Evolutionary conservation across 2,329 filamentous ascomycete species (phyloP).

Genomic region (Fusarium virguliforme): DNA sequence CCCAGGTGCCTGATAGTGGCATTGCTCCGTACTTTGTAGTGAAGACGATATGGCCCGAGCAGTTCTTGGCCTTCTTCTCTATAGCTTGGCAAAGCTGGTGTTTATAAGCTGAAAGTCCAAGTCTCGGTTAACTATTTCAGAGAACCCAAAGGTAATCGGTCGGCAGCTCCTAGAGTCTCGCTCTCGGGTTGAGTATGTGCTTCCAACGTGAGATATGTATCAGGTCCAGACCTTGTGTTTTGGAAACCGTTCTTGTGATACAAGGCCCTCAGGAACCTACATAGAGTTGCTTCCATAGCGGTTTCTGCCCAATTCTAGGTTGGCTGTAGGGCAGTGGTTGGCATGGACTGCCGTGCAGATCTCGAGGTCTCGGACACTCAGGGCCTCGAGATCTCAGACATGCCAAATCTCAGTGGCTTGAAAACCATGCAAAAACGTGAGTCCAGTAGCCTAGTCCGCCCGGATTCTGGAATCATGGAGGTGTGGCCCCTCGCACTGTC

Average conservation of each 20-base stretch:
- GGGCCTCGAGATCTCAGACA: constrained; percentile 2
- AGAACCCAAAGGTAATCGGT: background rate
- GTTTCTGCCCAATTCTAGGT: background rate
- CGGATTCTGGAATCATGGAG: constrained; percentile 11
- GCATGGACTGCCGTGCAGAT: constrained; percentile 1
- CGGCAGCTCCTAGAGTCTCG: constrained; percentile 4
- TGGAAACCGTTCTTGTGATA: background rate
- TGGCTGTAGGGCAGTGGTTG: background rate
- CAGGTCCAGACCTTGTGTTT: background rate
- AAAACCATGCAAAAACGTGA: constrained; percentile 17
- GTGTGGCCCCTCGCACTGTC: background rate
- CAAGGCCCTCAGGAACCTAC: background rate
- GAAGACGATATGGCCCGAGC: background rate
- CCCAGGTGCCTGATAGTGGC: background rate
- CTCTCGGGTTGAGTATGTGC: background rate
- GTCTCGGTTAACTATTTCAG: background rate
- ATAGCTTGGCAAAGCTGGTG: background rate
- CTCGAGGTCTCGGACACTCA: constrained; percentile 7
- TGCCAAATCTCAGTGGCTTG: background rate
- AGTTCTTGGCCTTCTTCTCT: background rate
- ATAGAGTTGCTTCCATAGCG: background rate
- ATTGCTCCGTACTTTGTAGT: background rate
- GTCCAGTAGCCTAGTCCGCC: background rate
- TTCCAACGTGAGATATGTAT: background rate
- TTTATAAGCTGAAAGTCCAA: background rate